Base-by-base conservation (phyloP, 1,284 basidiomycete species). In the Phellopilus nigrolimitatus region DNA sequence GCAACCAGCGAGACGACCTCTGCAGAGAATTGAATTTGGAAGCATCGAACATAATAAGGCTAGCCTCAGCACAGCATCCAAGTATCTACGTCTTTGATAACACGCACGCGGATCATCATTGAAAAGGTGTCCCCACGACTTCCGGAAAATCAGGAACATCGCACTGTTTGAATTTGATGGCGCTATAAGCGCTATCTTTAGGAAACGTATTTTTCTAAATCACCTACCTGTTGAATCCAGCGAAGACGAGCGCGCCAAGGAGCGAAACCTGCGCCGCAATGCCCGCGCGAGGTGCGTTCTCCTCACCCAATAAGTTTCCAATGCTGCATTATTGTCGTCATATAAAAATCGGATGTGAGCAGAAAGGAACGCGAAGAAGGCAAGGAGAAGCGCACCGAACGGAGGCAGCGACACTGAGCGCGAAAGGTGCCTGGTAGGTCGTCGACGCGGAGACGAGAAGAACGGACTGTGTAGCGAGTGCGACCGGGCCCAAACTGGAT, bases 401-500 rank as follows among this genome's bases (percentile, higher is more conserved):
- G 17, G 91, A 87, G 1, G 86, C 74, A 0, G 93, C 91, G 6
- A 94, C 79, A 48, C 84, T 79, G 15, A 95, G 68, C 0, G 90
- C 82, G 54, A 83, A 91, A 0, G 92, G 91, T 1, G 87, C 87
- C 66, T 95, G 93, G 66, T 83, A 95, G 3, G 87, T 87, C 3
- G 84, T 84, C 2, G 89, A 84, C 22, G 75, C 78, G 47, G 81
- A 88, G 6, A 86, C 79, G 2, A 91, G 71, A 10, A 91, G 68
- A 0, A 91, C 80, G 1, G 84, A 87, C 61, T 91, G 87, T 0
- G 81, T 75, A 1, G 87, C 87, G 13, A 89, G 72, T 6, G 75
- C 68, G 7, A 75, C 71, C 0, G 85, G 80, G 0, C 84, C 82
- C 39, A 82, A 63, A 38, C 75, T 78, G 43, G 27, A 36, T 49